Percentiles rank a stretch among this genome's conserved stretches.
phyloP scores from a whole-genome alignment of 371 early-diverging fungal genomes.

The Mucor velutinosus region DNA sequence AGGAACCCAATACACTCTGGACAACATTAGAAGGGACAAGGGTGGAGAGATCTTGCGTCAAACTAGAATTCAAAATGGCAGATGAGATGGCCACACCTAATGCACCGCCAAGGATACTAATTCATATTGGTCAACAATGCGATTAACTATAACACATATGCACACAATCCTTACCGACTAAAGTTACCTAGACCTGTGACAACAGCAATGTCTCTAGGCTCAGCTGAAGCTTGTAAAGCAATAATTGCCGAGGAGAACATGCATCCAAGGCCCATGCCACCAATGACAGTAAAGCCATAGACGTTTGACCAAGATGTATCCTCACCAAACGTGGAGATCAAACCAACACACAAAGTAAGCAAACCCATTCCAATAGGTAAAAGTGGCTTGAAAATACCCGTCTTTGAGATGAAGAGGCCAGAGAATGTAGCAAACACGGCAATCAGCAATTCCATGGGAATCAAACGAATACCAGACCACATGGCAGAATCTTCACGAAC shows the following conservation, averaged over 20 bases:
- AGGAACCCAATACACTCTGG: conserved; percentile 23
- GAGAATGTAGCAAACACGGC: conserved; percentile 34
- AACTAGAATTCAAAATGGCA: conserved; percentile 38
- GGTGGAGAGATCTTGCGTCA: conserved; percentile 25
- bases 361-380: conserved; percentile 40
- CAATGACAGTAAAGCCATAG: conserved; percentile 44
- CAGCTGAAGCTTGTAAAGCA: conserved; percentile 47
- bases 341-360: conserved; percentile 35
- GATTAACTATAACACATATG: conserved; percentile 5
- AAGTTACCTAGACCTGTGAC: conserved; percentile 52
- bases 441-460: conserved; percentile 55
- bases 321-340: conserved; percentile 31
- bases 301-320: conserved; percentile 34
- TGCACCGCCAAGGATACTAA: conserved; percentile 48
- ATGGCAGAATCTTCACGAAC: conserved; percentile 58
- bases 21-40: conserved; percentile 32
- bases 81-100: conserved; percentile 48
- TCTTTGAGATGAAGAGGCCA: conserved; percentile 51
- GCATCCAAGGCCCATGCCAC: conserved; percentile 27
- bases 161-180: conserved; percentile 10
- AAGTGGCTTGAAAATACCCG: conserved; percentile 53
- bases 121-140: conserved; percentile 2
- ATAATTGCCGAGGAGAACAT: conserved; percentile 47
- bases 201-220: conserved; percentile 47
- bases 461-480: conserved; percentile 56